Conservation (phyloP, 305 asterid species). For the Fraxinus floribunda region DNA sequence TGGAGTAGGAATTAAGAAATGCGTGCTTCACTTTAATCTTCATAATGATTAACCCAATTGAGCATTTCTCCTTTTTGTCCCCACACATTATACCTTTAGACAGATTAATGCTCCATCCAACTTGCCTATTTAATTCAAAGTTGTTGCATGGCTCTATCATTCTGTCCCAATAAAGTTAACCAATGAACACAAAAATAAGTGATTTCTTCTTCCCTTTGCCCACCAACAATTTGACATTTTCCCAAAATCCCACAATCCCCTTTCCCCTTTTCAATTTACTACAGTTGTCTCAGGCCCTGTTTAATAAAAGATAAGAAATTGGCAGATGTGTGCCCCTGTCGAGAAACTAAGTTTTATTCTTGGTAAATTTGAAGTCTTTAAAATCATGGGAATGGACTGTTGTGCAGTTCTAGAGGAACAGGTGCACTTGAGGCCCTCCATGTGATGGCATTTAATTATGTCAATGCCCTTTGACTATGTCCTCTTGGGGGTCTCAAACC, state of each 20-base stretch:
- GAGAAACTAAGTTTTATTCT: not conserved
- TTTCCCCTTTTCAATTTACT: conserved; percentile 19
- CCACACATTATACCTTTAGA: conserved; percentile 28
- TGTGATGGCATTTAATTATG: not conserved
- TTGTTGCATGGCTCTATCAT: conserved; percentile 51
- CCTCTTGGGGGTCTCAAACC: conserved; percentile 16
- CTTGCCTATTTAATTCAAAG: conserved; percentile 31
- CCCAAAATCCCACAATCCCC: conserved; percentile 18
- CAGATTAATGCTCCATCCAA: conserved; percentile 29
- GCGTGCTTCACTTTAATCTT: conserved; percentile 36
- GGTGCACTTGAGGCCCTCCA: conserved; percentile 7
- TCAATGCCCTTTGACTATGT: conserved; percentile 8
- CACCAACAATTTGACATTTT: conserved; percentile 17
- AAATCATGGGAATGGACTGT: not conserved
- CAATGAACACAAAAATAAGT: conserved; percentile 1
- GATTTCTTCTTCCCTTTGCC: conserved; percentile 20
- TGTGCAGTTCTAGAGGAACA: not conserved
- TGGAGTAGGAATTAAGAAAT: conserved; percentile 8
- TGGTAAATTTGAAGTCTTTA: not conserved
- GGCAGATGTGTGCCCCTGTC: not conserved
- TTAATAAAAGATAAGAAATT: not conserved
- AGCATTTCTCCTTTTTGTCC: conserved; percentile 34
- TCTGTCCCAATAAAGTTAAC: conserved; percentile 45
- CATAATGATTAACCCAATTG: conserved; percentile 35
- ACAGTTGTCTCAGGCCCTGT: conserved; percentile 8